Base-by-base conservation (phyloP, 2,329 filamentous ascomycete genomes). In the Sclerotinia subarctica region DNA sequence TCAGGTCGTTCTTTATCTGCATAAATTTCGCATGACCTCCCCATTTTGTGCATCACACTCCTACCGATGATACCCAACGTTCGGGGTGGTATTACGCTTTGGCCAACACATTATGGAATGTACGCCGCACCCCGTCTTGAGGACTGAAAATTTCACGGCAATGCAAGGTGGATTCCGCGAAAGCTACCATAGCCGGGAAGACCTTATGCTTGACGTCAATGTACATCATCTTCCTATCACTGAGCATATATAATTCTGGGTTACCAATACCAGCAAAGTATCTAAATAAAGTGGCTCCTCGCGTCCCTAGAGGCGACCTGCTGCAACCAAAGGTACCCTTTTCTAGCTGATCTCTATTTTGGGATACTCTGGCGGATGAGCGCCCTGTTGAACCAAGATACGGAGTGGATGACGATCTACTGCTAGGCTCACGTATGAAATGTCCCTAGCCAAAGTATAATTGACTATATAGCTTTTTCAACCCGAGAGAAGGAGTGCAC, bases 31-130 rank as follows among this genome's bases (percentile, higher is more conserved):
- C 38, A 56, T 17, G 32, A 56, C 32, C 21, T 24, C 21, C 15
- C 21, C 8, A 24, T 38, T 35, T 21, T 56, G 11, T 24, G 32
- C 32, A 56, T 11, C 21, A 38, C 32, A 51, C n/a, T 49, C 51
- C 29, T 62, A n/a, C 29, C 32, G 51, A 38, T 51, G 46, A 62
- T 51, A 62, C 15, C 5, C 59, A 62, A 51, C n/a, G n/a, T 62
- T 15, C 29, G 21, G 59, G 24, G 5, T 62, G 13, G 15, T 19
- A 19, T 38, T 35, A 26, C 32, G 15, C 46, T 62, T 62, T 38
- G 29, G 29, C 21, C 15, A 38, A 26, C 29, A 42, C n/a, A 24
- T 32, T 38, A 4, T 19, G 32, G 21, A n/a, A 35, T 49, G 13
- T 21, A n/a, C 2, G 29, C 29, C 21, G 29, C 11, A 13, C 8